These are phyloP conservation scores for Trichoderma simmonsii DNA, from an alignment of 2,329 filamentous ascomycete genomes.

Conservation along the genomic window DNA sequence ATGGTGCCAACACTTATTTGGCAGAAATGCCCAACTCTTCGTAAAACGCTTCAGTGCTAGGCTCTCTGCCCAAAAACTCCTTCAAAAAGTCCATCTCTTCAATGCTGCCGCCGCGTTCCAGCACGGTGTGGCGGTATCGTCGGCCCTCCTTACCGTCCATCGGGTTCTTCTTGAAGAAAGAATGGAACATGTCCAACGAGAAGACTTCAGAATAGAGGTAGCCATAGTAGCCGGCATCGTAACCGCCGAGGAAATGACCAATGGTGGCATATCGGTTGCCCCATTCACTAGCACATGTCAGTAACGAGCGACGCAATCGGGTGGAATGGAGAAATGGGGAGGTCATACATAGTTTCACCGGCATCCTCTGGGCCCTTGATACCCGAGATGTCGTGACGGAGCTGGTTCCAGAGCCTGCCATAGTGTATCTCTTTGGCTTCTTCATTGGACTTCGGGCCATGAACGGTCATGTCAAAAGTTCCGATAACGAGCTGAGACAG, in stretches of 20 bases:
- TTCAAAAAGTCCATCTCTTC: constrained; percentile 79
- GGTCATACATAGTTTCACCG: constrained; percentile 49
- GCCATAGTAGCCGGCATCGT: constrained; percentile 81
- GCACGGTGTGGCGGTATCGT: constrained; percentile 72
- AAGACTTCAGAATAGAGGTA: constrained; percentile 76
- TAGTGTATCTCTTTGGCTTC: constrained; percentile 65
- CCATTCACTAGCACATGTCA: constrained; percentile 54
- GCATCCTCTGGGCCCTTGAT: constrained; percentile 70
- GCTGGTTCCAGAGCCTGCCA: constrained; percentile 66
- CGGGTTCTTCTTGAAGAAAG: constrained; percentile 72
- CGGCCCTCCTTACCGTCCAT: constrained; percentile 74
- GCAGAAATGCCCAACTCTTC: constrained; percentile 60
- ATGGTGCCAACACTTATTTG: not conserved
- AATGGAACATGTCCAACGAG: constrained; percentile 82
- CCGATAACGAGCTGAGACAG: constrained; percentile 77
- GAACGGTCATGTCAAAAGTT: constrained; percentile 80
- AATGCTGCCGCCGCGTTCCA: constrained; percentile 73
- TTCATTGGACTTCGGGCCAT: constrained; percentile 66
- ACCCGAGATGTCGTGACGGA: constrained; percentile 68
- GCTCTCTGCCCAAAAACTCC: constrained; percentile 74
- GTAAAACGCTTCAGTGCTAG: constrained; percentile 77
- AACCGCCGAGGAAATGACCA: constrained; percentile 78
- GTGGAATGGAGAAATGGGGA: not conserved
- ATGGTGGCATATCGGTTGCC: constrained; percentile 77
- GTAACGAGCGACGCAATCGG: constrained; percentile 1